Base-by-base conservation (phyloP, 1,139 yeast genomes). In the Taiozyma sp. region DNA sequence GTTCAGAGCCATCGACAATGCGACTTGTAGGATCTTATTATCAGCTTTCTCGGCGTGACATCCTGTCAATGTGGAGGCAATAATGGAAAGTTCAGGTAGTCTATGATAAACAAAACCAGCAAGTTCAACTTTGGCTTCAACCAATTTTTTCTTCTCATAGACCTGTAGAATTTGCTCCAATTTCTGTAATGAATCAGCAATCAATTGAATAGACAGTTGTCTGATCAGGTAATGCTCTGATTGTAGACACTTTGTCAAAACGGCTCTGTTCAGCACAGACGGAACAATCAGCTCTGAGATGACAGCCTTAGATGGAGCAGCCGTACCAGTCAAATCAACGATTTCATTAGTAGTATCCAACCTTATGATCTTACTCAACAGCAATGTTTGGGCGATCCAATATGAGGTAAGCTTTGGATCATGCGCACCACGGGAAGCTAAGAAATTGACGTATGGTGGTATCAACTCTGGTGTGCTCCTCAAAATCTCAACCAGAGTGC, bases 371-470 rank as follows among this genome's bases (percentile, higher is more conserved):
- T 80, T 77, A 1, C 83, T 75, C 48, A 85, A 70, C 9, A 89
- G 68, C 29, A 85, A 70, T 1, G 89, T 78, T 66, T 80, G 85
- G 10, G 93, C 85, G 37, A 90, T 73, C 91, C 96, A 91, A 72
- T 87, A 88, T 6, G 91, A 82, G 1, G 95, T 74, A 52, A 85
- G 70, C 45, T 81, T 77, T 2, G 96, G 95, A 50, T 85, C 91
- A 67, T 72, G 89, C 53, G 74, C 75, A 44, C 81, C 88, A 42
- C 79, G 77, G 37, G 79, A 75, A 4, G 79, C 75, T 30, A 83
- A 62, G 67, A 81, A 77, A 47, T 79, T 73, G 65, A 81, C 74
- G 57, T 86, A 91, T 1, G 91, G 88, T 1, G 90, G 81, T 1
- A 88, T 75, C 39, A 93, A 72, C 61, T 90, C 97, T 1, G 88